Conservation (phyloP, 1,139 yeast species). For the Eremothecium coryli region DNA sequence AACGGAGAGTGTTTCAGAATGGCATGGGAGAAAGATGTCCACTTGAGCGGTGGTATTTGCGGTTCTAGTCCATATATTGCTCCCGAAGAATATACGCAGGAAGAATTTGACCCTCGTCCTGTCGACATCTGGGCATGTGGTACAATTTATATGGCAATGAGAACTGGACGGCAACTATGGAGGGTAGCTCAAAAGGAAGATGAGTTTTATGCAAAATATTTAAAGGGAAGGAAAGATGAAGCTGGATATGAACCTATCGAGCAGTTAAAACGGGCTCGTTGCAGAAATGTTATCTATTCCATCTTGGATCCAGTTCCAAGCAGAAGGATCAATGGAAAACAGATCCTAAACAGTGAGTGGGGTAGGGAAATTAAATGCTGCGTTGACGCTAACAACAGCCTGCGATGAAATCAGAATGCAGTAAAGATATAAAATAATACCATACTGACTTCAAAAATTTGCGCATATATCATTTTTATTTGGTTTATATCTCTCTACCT, state of each 20-base stretch:
- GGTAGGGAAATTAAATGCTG: conserved; percentile 80
- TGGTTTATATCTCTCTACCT: no score
- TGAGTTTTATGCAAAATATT: conserved; percentile 65
- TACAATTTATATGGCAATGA: conserved; percentile 95
- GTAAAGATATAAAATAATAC: no score
- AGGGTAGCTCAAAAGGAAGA: conserved; percentile 73
- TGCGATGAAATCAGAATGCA: not conserved
- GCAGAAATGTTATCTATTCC: conserved; percentile 86
- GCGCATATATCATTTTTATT: no score
- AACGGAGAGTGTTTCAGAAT: conserved; percentile 90
- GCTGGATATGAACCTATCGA: conserved; percentile 91
- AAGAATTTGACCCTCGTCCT: conserved; percentile 79
- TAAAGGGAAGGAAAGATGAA: conserved; percentile 66
- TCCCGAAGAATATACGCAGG: conserved; percentile 77
- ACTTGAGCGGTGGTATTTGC: conserved; percentile 73
- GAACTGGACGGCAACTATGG: conserved; percentile 94
- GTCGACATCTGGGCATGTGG: conserved; percentile 98
- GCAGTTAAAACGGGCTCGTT: conserved; percentile 66
- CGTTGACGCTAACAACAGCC: conserved; percentile 41
- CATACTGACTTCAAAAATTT: no score
- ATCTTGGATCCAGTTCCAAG: conserved; percentile 84
- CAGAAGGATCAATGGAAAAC: conserved; percentile 80
- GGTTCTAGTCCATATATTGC: conserved; percentile 93
- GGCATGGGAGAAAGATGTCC: conserved; percentile 94
- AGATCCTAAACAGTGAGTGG: conserved; percentile 90